Percentiles rank a stretch among this genome's conserved stretches.
Conservation (phyloP, 805 yeast genomes). For the Candida boleticola region DNA sequence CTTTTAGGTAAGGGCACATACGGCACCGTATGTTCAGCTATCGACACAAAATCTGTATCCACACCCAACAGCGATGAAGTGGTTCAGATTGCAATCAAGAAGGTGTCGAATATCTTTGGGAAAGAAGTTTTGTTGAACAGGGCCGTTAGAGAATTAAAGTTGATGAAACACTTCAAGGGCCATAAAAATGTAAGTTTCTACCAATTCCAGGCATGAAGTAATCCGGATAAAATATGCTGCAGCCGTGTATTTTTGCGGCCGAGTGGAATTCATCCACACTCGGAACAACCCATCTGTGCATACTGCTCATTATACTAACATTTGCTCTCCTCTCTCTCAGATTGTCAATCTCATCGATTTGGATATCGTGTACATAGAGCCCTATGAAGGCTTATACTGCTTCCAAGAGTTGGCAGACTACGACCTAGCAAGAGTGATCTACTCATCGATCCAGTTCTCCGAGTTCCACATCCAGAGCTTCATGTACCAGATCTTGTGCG, state of each 20-base stretch:
- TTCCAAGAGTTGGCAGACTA: slow-evolving; percentile 82
- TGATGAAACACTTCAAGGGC: slow-evolving; percentile 81
- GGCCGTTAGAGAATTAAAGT: slow-evolving; percentile 78
- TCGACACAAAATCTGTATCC: slow-evolving; percentile 42
- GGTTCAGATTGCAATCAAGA: slow-evolving; percentile 70
- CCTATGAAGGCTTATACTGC: slow-evolving; percentile 85
- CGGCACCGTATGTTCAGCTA: slow-evolving; percentile 80
- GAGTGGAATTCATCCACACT: no score
- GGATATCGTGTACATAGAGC: slow-evolving; percentile 62
- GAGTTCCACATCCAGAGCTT: slow-evolving; percentile 79
- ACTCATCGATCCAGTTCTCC: slow-evolving; percentile 72
- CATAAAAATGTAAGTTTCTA: slow-evolving; percentile 70
- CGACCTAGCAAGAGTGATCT: slow-evolving; percentile 80
- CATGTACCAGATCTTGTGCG: slow-evolving; percentile 80
- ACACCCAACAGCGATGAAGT: slow-evolving; percentile 16
- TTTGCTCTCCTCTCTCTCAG: slow-evolving; percentile 19
- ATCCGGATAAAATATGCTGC: no score
- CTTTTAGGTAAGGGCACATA: slow-evolving; percentile 83
- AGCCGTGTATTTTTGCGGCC: no score
- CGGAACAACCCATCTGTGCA: no score
- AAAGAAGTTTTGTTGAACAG: slow-evolving; percentile 68
- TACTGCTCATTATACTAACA: no score
- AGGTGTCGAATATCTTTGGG: slow-evolving; percentile 67
- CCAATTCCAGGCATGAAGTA: no score
- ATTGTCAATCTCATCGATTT: slow-evolving; percentile 72